Base-by-base conservation (phyloP, 352 stramenopile species). In the Pythium biforme region DNA sequence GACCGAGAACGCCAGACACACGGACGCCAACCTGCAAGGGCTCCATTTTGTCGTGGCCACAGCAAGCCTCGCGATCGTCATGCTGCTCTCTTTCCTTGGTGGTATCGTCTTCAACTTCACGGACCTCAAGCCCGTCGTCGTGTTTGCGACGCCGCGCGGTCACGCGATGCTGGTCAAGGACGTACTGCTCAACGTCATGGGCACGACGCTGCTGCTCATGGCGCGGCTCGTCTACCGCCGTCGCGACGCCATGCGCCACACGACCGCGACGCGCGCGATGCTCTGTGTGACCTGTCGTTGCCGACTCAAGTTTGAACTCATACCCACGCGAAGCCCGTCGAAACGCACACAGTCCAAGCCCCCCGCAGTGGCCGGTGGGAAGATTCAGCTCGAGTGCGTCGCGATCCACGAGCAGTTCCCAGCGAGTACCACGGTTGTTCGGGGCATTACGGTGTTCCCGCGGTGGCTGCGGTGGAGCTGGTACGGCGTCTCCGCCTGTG, bases 161-260 rank as follows among this genome's bases (percentile, higher is more conserved):
- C 49, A 46, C 34, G 20, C n/a, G 8, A 25, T 58, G 37, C 37
- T 43, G 11, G 39, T 41, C 0, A 25, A 22, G 3, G 48, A 64
- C 22, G 22, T 57, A 15, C 22, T 58, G 23, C 15, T 56, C 23
- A 64, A 57, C 39, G 22, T 26, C 31, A 45, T 57, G 31, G 20
- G 15, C 4, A 64, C 57, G 23, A 55, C 58, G 17, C 23, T 39
- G 23, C 29, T 64, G 15, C 39, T 64, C n/a, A 39, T 64, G 25
- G 17, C 46, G 15, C 57, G 57, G 4, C 20, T 58, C 27, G 48
- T 40, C 2, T 57, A 64, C 33, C 47, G 57, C 11, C 31, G 39
- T 5, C 57, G 48, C n/a, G 15, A 55, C 22, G 56, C 46, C 22
- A 5, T 49, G n/a, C 37, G 37, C 37, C 37, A 43, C 17, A 43